Evolutionary conservation across 1,284 basidiomycete species (phyloP).

Genomic region (Sanghuangporus baumii): DNA sequence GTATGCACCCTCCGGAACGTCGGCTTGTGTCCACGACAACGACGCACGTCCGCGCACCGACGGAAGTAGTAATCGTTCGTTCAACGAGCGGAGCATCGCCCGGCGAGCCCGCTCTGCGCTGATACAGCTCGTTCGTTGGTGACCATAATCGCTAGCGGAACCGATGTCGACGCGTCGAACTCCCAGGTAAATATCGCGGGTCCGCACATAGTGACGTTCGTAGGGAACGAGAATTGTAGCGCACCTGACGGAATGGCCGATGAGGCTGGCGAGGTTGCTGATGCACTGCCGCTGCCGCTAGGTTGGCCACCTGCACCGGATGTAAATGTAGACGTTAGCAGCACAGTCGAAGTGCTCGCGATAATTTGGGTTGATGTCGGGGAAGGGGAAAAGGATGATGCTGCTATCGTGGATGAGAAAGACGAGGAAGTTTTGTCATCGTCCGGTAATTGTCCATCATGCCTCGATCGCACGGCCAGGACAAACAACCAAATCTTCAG

Average conservation of each 20-base stretch:
- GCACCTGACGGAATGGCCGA: background rate
- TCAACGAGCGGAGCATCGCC: constrained; percentile 14
- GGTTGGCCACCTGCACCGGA: too few relatives aligned
- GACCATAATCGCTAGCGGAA: constrained; percentile 23
- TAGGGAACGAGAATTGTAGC: constrained; percentile 22
- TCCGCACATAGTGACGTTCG: constrained; percentile 23
- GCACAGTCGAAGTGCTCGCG: background rate
- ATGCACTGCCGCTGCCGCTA: background rate
- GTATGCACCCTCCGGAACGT: constrained; percentile 25
- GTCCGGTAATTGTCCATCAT: background rate
- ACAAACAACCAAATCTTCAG: background rate
- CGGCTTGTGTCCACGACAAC: constrained; percentile 23
- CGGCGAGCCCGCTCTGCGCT: background rate
- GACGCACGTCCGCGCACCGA: constrained; percentile 18
- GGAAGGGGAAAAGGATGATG: background rate
- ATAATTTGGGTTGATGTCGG: background rate
- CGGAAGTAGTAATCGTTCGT: constrained; percentile 21
- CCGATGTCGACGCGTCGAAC: constrained; percentile 2
- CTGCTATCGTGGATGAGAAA: background rate
- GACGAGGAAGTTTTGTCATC: constrained; percentile 1
- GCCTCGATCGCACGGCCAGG: background rate
- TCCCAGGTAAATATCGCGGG: constrained; percentile 22
- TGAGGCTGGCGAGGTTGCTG: background rate
- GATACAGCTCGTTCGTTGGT: constrained; percentile 20
- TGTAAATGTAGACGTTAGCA: background rate